Conservation (phyloP, 2,329 filamentous ascomycete genomes). For the Trichoderma gracile region DNA sequence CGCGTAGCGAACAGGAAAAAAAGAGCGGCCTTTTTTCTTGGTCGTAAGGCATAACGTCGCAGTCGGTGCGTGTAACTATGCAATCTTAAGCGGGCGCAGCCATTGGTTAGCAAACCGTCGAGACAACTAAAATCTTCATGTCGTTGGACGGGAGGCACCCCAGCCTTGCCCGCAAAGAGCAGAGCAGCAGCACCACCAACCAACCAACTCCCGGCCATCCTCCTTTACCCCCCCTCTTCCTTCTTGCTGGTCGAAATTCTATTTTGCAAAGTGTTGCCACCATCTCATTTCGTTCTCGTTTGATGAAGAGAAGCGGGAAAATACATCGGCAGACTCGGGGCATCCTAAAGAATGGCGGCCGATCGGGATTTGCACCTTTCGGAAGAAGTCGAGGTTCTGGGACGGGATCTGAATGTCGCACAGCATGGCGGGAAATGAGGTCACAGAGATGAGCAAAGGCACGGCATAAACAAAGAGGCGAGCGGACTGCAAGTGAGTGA, state of each 20-base stretch:
- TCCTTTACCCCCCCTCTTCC: too few relatives aligned
- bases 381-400: neutral
- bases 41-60: neutral
- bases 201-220: too few relatives aligned
- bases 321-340: neutral
- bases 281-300: constrained; percentile 20
- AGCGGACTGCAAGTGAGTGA: too few relatives aligned
- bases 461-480: too few relatives aligned
- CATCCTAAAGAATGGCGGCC: neutral
- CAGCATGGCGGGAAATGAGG: neutral
- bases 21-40: neutral
- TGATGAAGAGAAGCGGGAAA: neutral
- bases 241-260: neutral
- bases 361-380: neutral
- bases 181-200: too few relatives aligned
- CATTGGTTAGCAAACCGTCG: neutral
- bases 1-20: neutral
- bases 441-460: too few relatives aligned
- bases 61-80: constrained; percentile 13
- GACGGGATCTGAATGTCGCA: neutral
- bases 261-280: neutral
- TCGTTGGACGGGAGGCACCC: neutral
- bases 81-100: constrained; percentile 9
- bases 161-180: constrained; percentile 6
- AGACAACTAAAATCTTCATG: neutral